phyloP scores from a whole-genome alignment of 1,284 basidiomycete species.

The Sporisorium exsertum region DNA sequence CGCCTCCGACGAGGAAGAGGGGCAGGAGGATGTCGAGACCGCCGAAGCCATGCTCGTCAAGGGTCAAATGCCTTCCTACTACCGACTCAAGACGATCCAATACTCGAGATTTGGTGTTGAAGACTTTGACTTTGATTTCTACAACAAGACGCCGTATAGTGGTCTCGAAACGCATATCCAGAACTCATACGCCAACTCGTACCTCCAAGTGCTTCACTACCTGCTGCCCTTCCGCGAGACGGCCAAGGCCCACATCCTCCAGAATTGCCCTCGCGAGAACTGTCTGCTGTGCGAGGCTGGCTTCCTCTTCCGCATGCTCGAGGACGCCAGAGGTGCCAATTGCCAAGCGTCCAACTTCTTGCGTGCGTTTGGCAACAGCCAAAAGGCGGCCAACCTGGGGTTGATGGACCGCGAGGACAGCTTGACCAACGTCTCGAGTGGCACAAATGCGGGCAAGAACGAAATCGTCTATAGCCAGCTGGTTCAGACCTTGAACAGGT shows the following conservation, averaged over 20 bases:
- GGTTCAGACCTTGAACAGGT: slow-evolving; percentile 94
- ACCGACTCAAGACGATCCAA: slow-evolving; percentile 93
- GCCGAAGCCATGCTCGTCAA: slow-evolving; percentile 39
- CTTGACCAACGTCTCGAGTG: slow-evolving; percentile 73
- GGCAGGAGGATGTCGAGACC: slow-evolving; percentile 43
- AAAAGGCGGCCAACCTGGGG: slow-evolving; percentile 85
- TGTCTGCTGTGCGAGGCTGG: slow-evolving; percentile 96
- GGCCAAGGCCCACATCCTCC: slow-evolving; percentile 88
- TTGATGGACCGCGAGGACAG: slow-evolving; percentile 85
- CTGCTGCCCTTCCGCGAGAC: slow-evolving; percentile 80
- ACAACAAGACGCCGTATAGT: slow-evolving; percentile 78
- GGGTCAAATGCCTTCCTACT: slow-evolving; percentile 79
- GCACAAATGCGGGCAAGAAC: slow-evolving; percentile 28
- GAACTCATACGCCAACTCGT: slow-evolving; percentile 95
- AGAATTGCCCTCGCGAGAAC: slow-evolving; percentile 82
- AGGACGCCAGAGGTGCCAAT: slow-evolving; percentile 91
- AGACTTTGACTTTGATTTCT: slow-evolving; percentile 91
- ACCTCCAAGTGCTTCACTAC: slow-evolving; percentile 92
- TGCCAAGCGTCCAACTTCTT: slow-evolving; percentile 98
- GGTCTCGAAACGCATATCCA: slow-evolving; percentile 97
- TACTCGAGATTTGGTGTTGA: slow-evolving; percentile 99
- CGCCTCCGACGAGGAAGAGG: slow-evolving; percentile 51
- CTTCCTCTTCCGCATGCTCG: slow-evolving; percentile 93
- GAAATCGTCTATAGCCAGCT: slow-evolving; percentile 78
- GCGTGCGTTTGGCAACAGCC: slow-evolving; percentile 82